Base-by-base conservation (phyloP, 2,329 filamentous ascomycete genomes). In the Byssothecium circinans region DNA sequence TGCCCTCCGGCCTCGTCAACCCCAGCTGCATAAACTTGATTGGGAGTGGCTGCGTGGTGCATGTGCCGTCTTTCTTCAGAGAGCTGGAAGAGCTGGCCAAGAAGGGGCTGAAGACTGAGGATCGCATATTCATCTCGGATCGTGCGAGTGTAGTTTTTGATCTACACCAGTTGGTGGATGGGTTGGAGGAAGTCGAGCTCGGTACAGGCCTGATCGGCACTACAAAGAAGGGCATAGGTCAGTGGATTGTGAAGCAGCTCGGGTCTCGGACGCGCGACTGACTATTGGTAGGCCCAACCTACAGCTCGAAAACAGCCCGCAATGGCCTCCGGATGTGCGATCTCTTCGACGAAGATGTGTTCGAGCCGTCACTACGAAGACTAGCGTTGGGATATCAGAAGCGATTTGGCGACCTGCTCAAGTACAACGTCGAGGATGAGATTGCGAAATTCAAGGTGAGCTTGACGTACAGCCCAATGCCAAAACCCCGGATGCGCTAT, bases 11-110 rank as follows among this genome's bases (percentile, higher is more conserved):
- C 50, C 79, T 91, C 51, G 78, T 91, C 56, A 88, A 87, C 65
- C 84, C 86, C 6, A 75, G 75, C 35, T 88, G 82, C 68, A 78
- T 83, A 60, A 91, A 91, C 74, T 75, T 91, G 47, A 86, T 91
- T 65, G 88, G 77, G 30, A 58, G 74, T 52, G 68, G 87, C 50
- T 86, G 84, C 40, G 86, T 88, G 50, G 83, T 89, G 56, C 81
- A 89, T 69, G 78, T 87, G 45, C 82, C 83, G 17, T 76, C 77
- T 44, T 86, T 87, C 75, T 86, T 87, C 77, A 78, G 80, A 57
- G 85, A 88, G 68, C 74, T 88, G 37, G 73, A 78, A 49, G 78
- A 75, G 14, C 69, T 87, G 20, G 79, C 86, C 58, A 76, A 75
- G 45, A 81, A 87, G 63, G 83, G 83, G 10, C 72, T 87, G 50